Base-by-base conservation (phyloP, 2,329 filamentous ascomycete species). In the Fusarium veterinarium region DNA sequence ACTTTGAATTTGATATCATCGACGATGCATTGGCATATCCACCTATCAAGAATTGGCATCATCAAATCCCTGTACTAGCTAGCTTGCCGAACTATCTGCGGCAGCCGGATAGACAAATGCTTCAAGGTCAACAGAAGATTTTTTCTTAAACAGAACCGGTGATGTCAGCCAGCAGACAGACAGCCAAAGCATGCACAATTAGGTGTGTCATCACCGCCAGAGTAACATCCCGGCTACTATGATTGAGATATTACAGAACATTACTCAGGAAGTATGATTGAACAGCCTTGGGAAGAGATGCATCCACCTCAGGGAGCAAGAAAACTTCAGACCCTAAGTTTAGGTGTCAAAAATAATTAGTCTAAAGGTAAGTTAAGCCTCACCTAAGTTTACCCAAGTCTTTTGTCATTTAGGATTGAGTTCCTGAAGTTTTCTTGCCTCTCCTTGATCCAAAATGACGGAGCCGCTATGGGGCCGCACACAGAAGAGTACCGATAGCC, bases 391-490 rank as follows among this genome's bases (percentile, higher is more conserved):
- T 48, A 30, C 19, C 45, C 16, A 10, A 25, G 25, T 46, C 17
- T 30, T 28, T 20, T 46, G 19, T 20, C 13, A 20, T 16, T n/a
- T 14, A 48, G 19, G 28, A 30, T 30, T 35, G 20, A 48, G 19
- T 19, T n/a, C 45, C 28, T 30, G 23, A 30, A 14, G 8, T 23
- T 49, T 33, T 33, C 46, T 49, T 33, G 30, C 23, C 30, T 49
- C 30, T 23, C 31, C 46, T 49, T 23, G 30, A 49, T 33, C 45
- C 40, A 16, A 52, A 20, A 44, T 30, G 41, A 69, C 55, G 70
- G 71, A 71, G 67, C 66, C 66, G 61, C 59, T 51, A 73, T 58
- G 71, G 66, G 40, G 60, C 70, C 66, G 62, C 64, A 64, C 37
- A 33, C 46, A 58, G 70, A 40, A 67, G 53, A 57, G 59, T 64